Base-by-base conservation (phyloP, 108 stramenopile species). In the Cyclostephanos invisitatus region DNA sequence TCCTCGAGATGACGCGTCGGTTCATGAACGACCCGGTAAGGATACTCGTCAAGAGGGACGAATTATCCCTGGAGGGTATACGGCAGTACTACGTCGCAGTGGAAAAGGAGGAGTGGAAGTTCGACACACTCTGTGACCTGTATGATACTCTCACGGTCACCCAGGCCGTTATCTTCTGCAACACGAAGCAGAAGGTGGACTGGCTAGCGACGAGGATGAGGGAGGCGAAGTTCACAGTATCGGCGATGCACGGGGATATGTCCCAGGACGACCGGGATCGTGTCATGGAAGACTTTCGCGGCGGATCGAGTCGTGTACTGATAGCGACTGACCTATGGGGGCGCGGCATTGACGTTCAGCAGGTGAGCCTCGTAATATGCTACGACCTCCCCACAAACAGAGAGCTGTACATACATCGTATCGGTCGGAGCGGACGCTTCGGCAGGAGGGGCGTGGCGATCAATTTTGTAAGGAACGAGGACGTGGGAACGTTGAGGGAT, bases 221-320 rank as follows among this genome's bases (percentile, higher is more conserved):
- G 84, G 90, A 83, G 84, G 91, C 60, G 98, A 99, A 78, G 99
- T 99, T 82, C 98, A 98, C 62, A 98, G 99, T 66, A 98, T 97
- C n/a, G 91, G 95, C 85, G n/a, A 99, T 98, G 98, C 99, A 99
- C 89, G 98, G 99, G 84, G 99, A 99, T 81, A 98, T 99, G 98
- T 97, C 98, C 80, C 98, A 98, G 84, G 75, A 93, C 20, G 99
- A 99, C 88, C 98, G 99, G 80, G 98, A 99, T 69, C 91, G 97
- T 71, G 98, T 99, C 82, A 98, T 99, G 99, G 90, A 95, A 53
- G 99, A 99, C 77, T 99, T 99, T 95, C 98, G 99, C 76, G 93
- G 95, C 57, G 99, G 99, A 47, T 98, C 98, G 9, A 96, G 96
- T 24, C 99, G 99, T 87, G 99, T 99, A 17, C 89, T 99, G 78